These are phyloP conservation scores for Rhodotorula sp. DNA, from an alignment of 1,284 basidiomycete species.

Conservation along the genomic window DNA sequence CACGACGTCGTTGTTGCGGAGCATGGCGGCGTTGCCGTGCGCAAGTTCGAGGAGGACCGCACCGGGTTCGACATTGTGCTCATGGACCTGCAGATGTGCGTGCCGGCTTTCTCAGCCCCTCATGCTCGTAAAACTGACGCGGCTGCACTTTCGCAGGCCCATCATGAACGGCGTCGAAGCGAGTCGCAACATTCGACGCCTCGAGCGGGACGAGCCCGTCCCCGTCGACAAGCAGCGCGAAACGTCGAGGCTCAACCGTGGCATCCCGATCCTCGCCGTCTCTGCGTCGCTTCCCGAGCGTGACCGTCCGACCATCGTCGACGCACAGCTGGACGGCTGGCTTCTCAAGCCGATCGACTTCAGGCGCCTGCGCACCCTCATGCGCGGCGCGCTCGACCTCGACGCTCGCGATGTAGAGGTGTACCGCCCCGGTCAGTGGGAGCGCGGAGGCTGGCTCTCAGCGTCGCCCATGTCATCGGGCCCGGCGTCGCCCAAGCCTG, in stretches of 20 bases:
- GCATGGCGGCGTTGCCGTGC: slow-evolving; percentile 46
- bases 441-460: slow-evolving; percentile 38
- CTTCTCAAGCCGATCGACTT: slow-evolving; percentile 46
- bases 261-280: slow-evolving; percentile 53
- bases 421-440: slow-evolving; percentile 53
- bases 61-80: slow-evolving; percentile 41
- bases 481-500: no score
- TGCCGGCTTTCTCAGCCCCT: not conserved
- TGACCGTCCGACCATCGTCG: slow-evolving; percentile 33
- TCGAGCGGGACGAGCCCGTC: slow-evolving; percentile 27
- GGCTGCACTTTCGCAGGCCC: slow-evolving; percentile 15
- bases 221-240: slow-evolving; percentile 5
- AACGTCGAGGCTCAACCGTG: slow-evolving; percentile 44
- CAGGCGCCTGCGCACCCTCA: slow-evolving; percentile 61
- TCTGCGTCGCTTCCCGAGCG: slow-evolving; percentile 46
- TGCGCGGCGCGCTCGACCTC: slow-evolving; percentile 64
- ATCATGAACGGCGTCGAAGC: slow-evolving; percentile 47
- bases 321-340: slow-evolving; percentile 43
- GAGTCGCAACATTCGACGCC: slow-evolving; percentile 42
- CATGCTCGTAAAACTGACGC: no score
- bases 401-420: slow-evolving; percentile 61
- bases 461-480: no score
- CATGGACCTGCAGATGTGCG: slow-evolving; percentile 45
- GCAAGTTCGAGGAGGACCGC: slow-evolving; percentile 42
- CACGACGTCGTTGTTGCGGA: slow-evolving; percentile 46